phyloP scores from a whole-genome alignment of 2,329 filamentous ascomycete genomes.

The Alternaria metachromatica region DNA sequence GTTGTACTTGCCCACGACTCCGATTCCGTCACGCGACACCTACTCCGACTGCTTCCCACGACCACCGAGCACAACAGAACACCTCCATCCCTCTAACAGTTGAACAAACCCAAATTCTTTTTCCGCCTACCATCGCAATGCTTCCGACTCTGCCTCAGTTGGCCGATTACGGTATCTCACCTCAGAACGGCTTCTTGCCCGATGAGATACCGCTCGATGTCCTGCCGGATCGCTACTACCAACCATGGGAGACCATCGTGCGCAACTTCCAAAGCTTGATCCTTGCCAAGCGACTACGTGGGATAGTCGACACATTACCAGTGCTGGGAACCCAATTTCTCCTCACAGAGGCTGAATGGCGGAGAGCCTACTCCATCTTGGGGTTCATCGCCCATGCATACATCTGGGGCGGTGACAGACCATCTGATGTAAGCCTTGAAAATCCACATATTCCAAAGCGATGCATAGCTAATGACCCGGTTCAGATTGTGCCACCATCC shows the following conservation, averaged over 20 bases:
- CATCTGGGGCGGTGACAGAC: constrained; percentile 83
- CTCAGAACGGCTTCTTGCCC: constrained; percentile 86
- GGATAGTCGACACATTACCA: constrained; percentile 80
- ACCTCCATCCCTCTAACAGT: background rate
- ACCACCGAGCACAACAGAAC: background rate
- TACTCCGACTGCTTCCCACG: background rate
- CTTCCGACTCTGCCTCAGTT: constrained; percentile 57
- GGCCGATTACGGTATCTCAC: constrained; percentile 79
- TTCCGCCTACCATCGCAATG: constrained; percentile 38
- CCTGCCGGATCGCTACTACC: constrained; percentile 89
- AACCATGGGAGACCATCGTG: constrained; percentile 88
- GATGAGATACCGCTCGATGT: constrained; percentile 77
- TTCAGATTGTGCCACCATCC: constrained; percentile 72
- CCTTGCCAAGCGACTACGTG: constrained; percentile 80
- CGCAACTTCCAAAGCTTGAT: constrained; percentile 87
- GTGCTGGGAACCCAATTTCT: constrained; percentile 83
- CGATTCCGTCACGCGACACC: constrained; percentile 12
- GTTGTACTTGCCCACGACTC: background rate
- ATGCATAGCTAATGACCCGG: constrained; percentile 23
- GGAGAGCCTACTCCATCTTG: constrained; percentile 80
- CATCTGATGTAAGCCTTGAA: constrained; percentile 66
- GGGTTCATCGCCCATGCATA: constrained; percentile 84
- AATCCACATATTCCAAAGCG: background rate
- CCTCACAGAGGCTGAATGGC: constrained; percentile 87
- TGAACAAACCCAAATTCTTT: background rate